Evolutionary conservation across 2,329 filamentous ascomycete genomes (phyloP).

Genomic region (Metarhizium rileyi): DNA sequence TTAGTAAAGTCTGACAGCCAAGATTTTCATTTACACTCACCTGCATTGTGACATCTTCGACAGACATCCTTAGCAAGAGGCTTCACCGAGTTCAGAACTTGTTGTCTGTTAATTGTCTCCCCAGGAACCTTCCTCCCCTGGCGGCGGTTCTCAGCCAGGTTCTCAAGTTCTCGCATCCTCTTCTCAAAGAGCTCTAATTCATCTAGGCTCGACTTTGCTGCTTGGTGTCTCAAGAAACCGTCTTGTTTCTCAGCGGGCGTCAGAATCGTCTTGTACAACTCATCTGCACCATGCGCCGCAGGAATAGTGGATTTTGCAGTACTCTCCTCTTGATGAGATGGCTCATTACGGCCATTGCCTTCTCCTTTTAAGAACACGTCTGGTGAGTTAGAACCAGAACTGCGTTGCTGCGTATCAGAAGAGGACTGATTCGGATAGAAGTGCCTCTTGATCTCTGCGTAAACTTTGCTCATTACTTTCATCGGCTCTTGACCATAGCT

Average conservation of each 20-base stretch:
- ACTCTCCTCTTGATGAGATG: not conserved
- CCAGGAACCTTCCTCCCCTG: not conserved
- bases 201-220: not conserved
- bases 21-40: not conserved
- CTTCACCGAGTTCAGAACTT: not conserved
- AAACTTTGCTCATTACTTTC: not conserved
- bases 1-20: not conserved
- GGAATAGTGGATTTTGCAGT: not conserved
- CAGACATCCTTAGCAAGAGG: not conserved
- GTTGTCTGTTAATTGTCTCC: too few species aligned
- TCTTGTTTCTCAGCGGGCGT: not conserved
- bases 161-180: not conserved
- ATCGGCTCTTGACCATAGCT: not conserved
- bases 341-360: not conserved
- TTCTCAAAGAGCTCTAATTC: not conserved
- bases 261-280: not conserved
- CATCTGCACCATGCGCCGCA: not conserved
- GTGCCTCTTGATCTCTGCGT: not conserved
- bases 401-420: not conserved
- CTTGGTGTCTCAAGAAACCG: not conserved
- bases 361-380: not conserved
- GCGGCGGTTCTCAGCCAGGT: not conserved
- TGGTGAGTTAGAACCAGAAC: not conserved
- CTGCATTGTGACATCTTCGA: not conserved
- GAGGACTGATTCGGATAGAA: not conserved